Conservation (phyloP, 345 rosid species). For the Turnera subulata region DNA sequence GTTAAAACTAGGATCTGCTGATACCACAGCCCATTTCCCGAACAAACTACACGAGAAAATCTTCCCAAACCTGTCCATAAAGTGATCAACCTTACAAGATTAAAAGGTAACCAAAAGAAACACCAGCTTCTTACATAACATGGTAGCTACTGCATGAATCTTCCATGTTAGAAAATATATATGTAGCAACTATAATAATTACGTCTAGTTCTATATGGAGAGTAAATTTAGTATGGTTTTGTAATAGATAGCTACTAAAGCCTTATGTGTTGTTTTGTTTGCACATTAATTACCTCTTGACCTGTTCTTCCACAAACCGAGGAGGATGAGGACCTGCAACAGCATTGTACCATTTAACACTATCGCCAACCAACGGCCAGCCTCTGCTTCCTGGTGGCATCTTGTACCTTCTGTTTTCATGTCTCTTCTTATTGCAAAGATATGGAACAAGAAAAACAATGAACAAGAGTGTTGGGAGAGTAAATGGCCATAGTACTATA, state of each 20-base stretch:
- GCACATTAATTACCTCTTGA: slow-evolving; percentile 53
- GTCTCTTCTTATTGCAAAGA: background rate
- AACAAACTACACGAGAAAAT: slow-evolving; percentile 76
- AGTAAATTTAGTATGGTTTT: no score
- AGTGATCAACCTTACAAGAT: background rate
- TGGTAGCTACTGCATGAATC: no score
- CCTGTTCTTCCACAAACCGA: slow-evolving; percentile 54
- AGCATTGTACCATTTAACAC: slow-evolving; percentile 66
- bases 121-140: no score
- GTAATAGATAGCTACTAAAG: no score
- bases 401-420: background rate
- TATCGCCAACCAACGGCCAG: slow-evolving; percentile 76
- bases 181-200: no score
- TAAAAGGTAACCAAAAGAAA: no score
- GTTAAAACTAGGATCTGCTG: slow-evolving; percentile 66
- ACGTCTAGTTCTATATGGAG: no score
- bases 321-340: slow-evolving; percentile 83
- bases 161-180: no score
- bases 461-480: slow-evolving; percentile 7
- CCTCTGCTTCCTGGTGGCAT: slow-evolving; percentile 74
- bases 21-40: slow-evolving; percentile 70
- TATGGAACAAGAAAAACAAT: background rate
- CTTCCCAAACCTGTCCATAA: slow-evolving; percentile 60
- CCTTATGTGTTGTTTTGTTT: no score
- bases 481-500: background rate